Evolutionary conservation across 495 filamentous ascomycete species (phyloP).

Genomic region (Stereocaulon alpinum): DNA sequence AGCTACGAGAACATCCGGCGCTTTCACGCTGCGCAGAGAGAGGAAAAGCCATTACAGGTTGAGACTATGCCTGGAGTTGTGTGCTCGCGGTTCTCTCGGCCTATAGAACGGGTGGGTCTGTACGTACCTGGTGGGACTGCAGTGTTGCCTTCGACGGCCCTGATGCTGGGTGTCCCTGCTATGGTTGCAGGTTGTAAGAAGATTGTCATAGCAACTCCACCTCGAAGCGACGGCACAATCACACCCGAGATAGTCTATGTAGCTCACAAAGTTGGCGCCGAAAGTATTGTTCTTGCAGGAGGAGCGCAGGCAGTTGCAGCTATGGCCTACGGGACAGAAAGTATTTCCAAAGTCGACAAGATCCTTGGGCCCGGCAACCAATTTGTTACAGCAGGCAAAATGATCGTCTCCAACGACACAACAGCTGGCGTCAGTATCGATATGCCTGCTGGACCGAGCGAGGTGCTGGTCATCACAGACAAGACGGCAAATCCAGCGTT

Average conservation of each 20-base stretch:
- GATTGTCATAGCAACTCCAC: conserved; percentile 88
- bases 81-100: conserved; percentile 84
- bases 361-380: conserved; percentile 97
- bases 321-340: conserved; percentile 59
- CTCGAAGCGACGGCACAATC: conserved; percentile 76
- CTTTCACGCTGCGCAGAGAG: conserved; percentile 84
- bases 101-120: conserved; percentile 88
- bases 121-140: conserved; percentile 95
- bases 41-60: conserved; percentile 66
- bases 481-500: conserved; percentile 82
- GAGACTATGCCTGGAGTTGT: conserved; percentile 97
- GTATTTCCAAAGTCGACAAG: conserved; percentile 93
- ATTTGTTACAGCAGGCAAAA: conserved; percentile 97
- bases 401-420: conserved; percentile 93
- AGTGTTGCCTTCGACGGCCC: conserved; percentile 86
- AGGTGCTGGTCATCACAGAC: conserved; percentile 95
- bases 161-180: conserved; percentile 96
- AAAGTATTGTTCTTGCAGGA: conserved; percentile 88
- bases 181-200: conserved; percentile 96
- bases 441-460: conserved; percentile 95
- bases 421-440: conserved; percentile 91
- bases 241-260: conserved; percentile 96
- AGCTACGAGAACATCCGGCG: conserved; percentile 88
- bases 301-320: conserved; percentile 88
- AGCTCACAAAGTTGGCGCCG: conserved; percentile 94